phyloP scores from a whole-genome alignment of 805 yeast genomes.

The Cyberlindnera subsufficiens region DNA sequence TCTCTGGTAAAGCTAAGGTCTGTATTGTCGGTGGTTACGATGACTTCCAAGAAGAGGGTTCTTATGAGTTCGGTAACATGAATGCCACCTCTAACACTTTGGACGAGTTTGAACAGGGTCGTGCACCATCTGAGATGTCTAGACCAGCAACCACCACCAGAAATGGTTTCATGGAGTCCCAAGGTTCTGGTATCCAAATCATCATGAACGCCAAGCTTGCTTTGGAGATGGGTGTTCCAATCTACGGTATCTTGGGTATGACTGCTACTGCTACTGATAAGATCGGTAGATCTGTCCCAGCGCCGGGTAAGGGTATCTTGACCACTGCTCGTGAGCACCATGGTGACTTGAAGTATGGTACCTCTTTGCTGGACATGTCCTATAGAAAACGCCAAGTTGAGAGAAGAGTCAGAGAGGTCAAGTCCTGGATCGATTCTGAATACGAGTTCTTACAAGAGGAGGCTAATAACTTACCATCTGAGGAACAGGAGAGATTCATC shows the following conservation, averaged over 20 bases:
- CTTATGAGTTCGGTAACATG: constrained; percentile 97
- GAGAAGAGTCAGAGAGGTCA: constrained; percentile 70
- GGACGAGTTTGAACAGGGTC: constrained; percentile 88
- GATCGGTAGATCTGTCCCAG: constrained; percentile 98
- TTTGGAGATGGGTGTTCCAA: constrained; percentile 97
- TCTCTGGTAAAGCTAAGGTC: constrained; percentile 91
- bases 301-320: constrained; percentile 99
- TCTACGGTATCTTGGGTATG: constrained; percentile 90
- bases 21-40: constrained; percentile 98
- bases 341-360: constrained; percentile 69
- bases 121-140: constrained; percentile 98
- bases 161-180: constrained; percentile 98
- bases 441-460: constrained; percentile 64
- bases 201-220: constrained; percentile 95
- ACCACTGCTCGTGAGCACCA: constrained; percentile 96
- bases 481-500: constrained; percentile 54
- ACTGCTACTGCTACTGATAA: constrained; percentile 97
- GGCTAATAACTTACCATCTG: constrained; percentile 45
- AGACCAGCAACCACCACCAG: constrained; percentile 96
- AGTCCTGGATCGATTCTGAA: constrained; percentile 82
- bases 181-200: constrained; percentile 98
- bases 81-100: constrained; percentile 91
- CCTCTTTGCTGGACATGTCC: constrained; percentile 79
- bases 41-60: constrained; percentile 99
- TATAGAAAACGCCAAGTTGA: constrained; percentile 91